A percentile compares a stretch with the other conserved stretches of the same genome.
These are phyloP conservation scores for Zygoascus sp. DNA, from an alignment of 1,139 yeast genomes.

Conservation along the genomic window DNA sequence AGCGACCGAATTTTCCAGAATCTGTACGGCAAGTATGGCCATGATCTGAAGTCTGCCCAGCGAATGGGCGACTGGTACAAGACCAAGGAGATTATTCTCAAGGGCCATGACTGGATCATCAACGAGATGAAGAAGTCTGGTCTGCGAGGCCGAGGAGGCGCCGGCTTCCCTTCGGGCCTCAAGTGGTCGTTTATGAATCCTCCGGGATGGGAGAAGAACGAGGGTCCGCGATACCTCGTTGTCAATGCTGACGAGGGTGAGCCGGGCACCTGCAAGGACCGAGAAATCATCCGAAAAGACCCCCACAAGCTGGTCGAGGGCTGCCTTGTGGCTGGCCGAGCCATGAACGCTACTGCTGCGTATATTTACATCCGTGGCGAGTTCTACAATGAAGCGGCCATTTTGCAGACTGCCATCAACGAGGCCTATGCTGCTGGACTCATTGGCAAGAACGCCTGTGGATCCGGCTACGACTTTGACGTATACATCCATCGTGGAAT, in stretches of 20 bases:
- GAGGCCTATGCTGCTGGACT: constrained; percentile 80
- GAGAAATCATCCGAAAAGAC: constrained; percentile 84
- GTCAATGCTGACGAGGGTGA: constrained; percentile 93
- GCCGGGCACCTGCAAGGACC: constrained; percentile 89
- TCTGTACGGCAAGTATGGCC: constrained; percentile 68
- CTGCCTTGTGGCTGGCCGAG: constrained; percentile 80
- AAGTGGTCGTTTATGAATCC: constrained; percentile 95
- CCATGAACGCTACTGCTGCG: constrained; percentile 90
- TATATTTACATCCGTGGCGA: constrained; percentile 87
- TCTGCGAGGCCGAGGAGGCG: constrained; percentile 88
- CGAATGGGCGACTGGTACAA: constrained; percentile 88
- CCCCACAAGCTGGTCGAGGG: constrained; percentile 90
- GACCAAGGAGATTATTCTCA: constrained; percentile 74
- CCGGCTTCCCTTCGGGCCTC: constrained; percentile 86
- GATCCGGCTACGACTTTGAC: constrained; percentile 79
- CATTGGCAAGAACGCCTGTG: constrained; percentile 80
- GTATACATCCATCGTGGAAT: constrained; percentile 81
- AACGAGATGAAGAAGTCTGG: constrained; percentile 82
- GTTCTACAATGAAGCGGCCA: constrained; percentile 71
- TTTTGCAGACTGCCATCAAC: constrained; percentile 72
- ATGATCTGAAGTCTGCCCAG: constrained; percentile 66
- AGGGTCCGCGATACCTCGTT: constrained; percentile 79
- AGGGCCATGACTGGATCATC: constrained; percentile 85
- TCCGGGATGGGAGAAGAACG: constrained; percentile 87
- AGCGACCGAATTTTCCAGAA: constrained; percentile 84